Percentiles rank a stretch among this genome's conserved stretches.
phyloP scores from a whole-genome alignment of 2,329 filamentous ascomycete species.

The Colletotrichum orchidophilum region DNA sequence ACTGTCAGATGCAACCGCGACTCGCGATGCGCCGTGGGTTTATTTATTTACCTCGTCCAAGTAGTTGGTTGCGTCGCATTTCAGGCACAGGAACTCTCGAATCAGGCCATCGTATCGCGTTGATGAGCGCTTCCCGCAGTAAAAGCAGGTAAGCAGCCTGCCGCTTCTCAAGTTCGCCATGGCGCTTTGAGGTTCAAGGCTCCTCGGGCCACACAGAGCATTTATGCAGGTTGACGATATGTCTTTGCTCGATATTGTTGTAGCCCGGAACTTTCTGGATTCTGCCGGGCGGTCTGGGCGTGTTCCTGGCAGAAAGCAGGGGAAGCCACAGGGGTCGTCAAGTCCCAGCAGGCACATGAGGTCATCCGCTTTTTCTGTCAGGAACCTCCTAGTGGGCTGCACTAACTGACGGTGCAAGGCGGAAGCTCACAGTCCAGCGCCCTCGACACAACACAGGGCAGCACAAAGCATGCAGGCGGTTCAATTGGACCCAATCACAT shows the following conservation, averaged over 20 bases:
- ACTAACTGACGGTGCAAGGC: not conserved
- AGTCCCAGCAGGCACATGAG: conserved; percentile 24
- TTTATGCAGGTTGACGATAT: conserved; percentile 33
- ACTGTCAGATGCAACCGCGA: not conserved
- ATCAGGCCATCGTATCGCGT: conserved; percentile 66
- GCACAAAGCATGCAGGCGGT: not conserved
- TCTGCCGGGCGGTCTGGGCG: conserved; percentile 47
- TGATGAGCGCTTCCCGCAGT: conserved; percentile 77
- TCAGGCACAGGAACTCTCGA: conserved; percentile 75
- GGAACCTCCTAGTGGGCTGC: not conserved
- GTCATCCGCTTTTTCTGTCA: conserved; percentile 15
- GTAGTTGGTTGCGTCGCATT: conserved; percentile 89
- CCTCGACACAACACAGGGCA: too few species aligned
- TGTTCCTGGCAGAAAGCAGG: conserved; percentile 4
- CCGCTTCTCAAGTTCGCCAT: conserved; percentile 56
- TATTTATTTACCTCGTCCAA: conserved; percentile 76
- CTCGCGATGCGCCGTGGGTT: not conserved
- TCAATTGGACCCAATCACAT: too few species aligned
- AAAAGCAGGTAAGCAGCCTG: conserved; percentile 76
- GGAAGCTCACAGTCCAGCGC: too few species aligned
- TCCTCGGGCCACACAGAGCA: conserved; percentile 25
- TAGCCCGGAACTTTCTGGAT: conserved; percentile 38
- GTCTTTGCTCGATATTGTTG: conserved; percentile 17
- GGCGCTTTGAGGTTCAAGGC: conserved; percentile 5
- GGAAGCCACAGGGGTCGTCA: conserved; percentile 19